Base-by-base conservation (phyloP, 805 yeast genomes). In the Sugiyamaella americana region DNA sequence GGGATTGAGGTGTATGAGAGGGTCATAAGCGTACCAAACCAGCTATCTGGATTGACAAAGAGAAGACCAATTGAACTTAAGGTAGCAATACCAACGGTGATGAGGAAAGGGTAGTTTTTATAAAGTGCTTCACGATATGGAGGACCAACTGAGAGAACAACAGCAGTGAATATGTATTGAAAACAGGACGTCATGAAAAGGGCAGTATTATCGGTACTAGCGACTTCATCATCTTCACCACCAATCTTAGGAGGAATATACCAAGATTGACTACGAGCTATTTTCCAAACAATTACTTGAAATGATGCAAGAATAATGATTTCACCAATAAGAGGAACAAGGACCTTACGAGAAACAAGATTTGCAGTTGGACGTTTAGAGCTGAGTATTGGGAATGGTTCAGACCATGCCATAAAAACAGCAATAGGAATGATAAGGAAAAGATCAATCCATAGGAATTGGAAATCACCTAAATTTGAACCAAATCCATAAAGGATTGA, bases 321-420 rank as follows among this genome's bases (percentile, higher is more conserved):
- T 58, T 85, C 84, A 16, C 91, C 79, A n/a, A 87, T 55, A 53
- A 93, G 67, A 2, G 96, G 96, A 2, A 86, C 73, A 54, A 94
- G 71, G 35, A 93, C 82, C 62, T 89, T 89, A 39, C 91, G 84
- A 0, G 96, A 84, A 1, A 93, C 93, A 50, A 93, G 70, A 63
- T 93, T 91, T 0, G 98, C 97, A 0, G 95, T 86, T 4, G 99
- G 98, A 43, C 95, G 75, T 59, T 88, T 89, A 32, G 69, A 64
- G 10, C 78, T 77, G 24, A 93, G 68, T 19, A 51, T 57, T 1
- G 67, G 67, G 17, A 63, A 82, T 0, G 99, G 95, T 57, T 80
- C 79, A 1, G 97, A 82, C 98, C 98, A 93, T 3, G 97, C 89
- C 98, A 93, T 70, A 67, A 89, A 88, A 4, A 93, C 80, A 0